phyloP scores from a whole-genome alignment of 2,329 filamentous ascomycete species.

The Cladophialophora yegresii region DNA sequence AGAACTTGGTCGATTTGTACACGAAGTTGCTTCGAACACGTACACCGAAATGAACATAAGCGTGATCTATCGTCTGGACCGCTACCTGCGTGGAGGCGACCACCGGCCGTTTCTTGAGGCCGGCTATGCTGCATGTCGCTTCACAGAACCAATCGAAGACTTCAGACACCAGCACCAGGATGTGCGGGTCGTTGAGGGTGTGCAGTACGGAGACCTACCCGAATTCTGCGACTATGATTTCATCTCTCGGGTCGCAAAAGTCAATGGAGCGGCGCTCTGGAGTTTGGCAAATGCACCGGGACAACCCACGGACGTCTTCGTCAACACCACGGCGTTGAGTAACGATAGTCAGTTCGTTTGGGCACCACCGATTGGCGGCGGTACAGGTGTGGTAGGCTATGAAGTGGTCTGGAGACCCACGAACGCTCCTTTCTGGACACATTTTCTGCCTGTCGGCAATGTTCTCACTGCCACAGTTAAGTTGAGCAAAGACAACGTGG shows the following conservation, averaged over 20 bases:
- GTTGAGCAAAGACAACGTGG: background rate
- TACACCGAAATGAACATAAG: background rate
- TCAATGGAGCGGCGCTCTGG: background rate
- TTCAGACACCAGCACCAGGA: background rate
- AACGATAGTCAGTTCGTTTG: background rate
- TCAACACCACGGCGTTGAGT: background rate
- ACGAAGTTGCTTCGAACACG: background rate
- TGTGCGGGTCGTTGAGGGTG: background rate
- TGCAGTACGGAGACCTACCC: background rate
- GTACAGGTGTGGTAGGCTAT: background rate
- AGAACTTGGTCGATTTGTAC: background rate
- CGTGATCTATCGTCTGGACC: background rate
- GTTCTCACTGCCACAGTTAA: background rate
- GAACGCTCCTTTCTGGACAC: background rate
- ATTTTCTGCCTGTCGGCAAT: background rate
- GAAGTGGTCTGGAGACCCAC: background rate
- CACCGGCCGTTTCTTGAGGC: background rate
- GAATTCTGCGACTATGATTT: background rate
- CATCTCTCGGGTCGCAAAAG: background rate
- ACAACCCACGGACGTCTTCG: background rate
- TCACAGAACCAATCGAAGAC: background rate
- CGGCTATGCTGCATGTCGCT: background rate
- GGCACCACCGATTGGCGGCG: background rate
- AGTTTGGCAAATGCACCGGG: background rate
- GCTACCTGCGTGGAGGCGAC: background rate